A percentile compares a stretch with the other conserved stretches of the same genome.
phyloP scores from a whole-genome alignment of 805 yeast species.

The Priceomyces fermenticarens region DNA sequence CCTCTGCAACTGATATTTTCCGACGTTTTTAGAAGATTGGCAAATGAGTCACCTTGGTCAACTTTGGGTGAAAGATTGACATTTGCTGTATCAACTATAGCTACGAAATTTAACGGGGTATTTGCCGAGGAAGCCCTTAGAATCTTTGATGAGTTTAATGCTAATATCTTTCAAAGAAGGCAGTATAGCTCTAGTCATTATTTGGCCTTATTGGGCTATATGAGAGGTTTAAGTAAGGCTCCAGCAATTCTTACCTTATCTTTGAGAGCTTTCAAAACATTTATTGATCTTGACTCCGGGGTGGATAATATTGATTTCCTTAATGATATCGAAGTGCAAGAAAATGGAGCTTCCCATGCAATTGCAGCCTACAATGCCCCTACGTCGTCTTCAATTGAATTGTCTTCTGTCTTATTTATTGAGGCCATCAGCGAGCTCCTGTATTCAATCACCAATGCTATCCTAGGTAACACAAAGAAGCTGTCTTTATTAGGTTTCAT shows the following conservation, averaged over 20 bases:
- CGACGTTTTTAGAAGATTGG: constrained; percentile 26
- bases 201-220: constrained; percentile 32
- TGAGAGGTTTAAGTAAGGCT: constrained; percentile 26
- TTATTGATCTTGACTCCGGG: constrained; percentile 30
- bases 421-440: constrained; percentile 32
- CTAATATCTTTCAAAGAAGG: constrained; percentile 18
- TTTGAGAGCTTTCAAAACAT: constrained; percentile 25
- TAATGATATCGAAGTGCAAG: constrained; percentile 26
- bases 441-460: constrained; percentile 31
- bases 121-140: constrained; percentile 23
- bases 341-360: constrained; percentile 14
- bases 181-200: constrained; percentile 27
- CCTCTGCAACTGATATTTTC: constrained; percentile 44
- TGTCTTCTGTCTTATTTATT: constrained; percentile 34
- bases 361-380: constrained; percentile 11
- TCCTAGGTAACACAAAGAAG: constrained; percentile 20
- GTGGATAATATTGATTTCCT: constrained; percentile 39
- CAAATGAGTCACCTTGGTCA: constrained; percentile 31
- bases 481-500: constrained; percentile 25
- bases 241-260: constrained; percentile 24
- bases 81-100: constrained; percentile 29
- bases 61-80: constrained; percentile 32
- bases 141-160: constrained; percentile 25
- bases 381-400: constrained; percentile 23
- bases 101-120: constrained; percentile 18